Evolutionary conservation across 169 alveolate species (phyloP).

Genomic region (Plasmodium falciparum): DNA sequence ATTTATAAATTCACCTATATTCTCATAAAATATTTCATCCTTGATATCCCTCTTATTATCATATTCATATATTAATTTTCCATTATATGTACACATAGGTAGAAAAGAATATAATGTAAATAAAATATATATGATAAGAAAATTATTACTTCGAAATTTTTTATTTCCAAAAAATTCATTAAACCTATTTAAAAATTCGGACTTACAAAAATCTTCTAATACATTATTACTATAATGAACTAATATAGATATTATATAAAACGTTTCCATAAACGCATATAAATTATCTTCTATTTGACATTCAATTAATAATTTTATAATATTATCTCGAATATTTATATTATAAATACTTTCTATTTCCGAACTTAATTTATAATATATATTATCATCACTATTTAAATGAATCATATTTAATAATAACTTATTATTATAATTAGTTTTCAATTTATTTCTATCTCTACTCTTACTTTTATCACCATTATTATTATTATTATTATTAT

Average conservation of each 20-base stretch:
- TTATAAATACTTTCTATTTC: constrained; percentile 74
- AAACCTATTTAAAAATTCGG: constrained; percentile 47
- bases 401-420: constrained; percentile 33
- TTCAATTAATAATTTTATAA: constrained; percentile 60
- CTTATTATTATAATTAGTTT: constrained; percentile 8
- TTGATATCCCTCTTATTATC: constrained; percentile 33
- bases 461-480: background rate
- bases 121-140: constrained; percentile 53
- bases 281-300: constrained; percentile 75
- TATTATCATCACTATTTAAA: constrained; percentile 57
- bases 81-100: constrained; percentile 67
- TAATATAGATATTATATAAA: constrained; percentile 66
- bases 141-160: constrained; percentile 46
- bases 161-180: constrained; percentile 48
- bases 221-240: constrained; percentile 66
- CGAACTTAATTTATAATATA: constrained; percentile 39
- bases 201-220: constrained; percentile 56
- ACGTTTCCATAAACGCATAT: constrained; percentile 75
- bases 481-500: background rate
- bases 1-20: background rate
- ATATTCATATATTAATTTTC: constrained; percentile 38
- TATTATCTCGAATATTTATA: constrained; percentile 60
- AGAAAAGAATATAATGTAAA: constrained; percentile 65
- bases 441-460: too few relatives aligned
- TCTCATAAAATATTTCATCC: constrained; percentile 7